phyloP scores from a whole-genome alignment of 2,329 filamentous ascomycete species.

The Cladosporium sp. region DNA sequence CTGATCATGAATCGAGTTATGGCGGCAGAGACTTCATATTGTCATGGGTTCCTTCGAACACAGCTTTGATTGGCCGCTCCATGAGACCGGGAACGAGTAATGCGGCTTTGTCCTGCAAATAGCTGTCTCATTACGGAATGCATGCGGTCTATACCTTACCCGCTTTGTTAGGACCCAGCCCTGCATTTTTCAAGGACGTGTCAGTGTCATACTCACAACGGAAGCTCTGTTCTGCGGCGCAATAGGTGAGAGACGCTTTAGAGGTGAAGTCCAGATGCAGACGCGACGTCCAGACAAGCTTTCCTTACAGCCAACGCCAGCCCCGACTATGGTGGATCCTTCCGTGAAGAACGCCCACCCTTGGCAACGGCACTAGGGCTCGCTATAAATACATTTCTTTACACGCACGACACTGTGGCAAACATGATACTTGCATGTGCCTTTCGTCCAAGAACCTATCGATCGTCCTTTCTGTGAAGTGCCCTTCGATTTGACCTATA shows the following conservation, averaged over 20 bases:
- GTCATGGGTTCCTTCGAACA: not conserved
- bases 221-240: not conserved
- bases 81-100: constrained; percentile 5
- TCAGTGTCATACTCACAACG: too few species aligned
- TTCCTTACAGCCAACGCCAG: not conserved
- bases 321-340: not conserved
- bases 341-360: not conserved
- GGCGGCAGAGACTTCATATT: not conserved
- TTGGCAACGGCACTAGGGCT: not conserved
- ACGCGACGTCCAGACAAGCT: constrained; percentile 7
- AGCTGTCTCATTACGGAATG: constrained; percentile 11
- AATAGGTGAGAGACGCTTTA: not conserved
- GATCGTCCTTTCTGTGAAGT: too few species aligned
- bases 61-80: constrained; percentile 4
- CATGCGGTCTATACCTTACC: not conserved
- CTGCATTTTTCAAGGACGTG: not conserved
- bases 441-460: too few species aligned
- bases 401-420: too few species aligned
- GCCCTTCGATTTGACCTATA: too few species aligned
- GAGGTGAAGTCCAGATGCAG: not conserved
- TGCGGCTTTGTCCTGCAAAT: constrained; percentile 11
- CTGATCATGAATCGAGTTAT: not conserved
- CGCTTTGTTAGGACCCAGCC: not conserved
- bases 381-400: not conserved
- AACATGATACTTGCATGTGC: too few species aligned